Base-by-base conservation (phyloP, 495 filamentous ascomycete genomes). In the Bryoglossum gracile region DNA sequence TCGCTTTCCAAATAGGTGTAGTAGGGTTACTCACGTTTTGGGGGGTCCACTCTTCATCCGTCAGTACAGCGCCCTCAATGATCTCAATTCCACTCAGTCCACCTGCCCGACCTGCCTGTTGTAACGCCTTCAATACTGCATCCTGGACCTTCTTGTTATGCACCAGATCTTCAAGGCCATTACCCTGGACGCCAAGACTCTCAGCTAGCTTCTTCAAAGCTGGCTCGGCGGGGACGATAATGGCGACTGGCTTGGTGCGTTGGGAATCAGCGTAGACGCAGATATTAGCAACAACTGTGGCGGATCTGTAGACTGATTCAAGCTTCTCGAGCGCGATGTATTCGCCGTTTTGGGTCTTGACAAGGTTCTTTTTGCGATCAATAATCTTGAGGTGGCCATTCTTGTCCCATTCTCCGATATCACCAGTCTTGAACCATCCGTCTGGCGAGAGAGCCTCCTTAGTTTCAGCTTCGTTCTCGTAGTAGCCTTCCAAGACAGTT, bases 261-360 rank as follows among this genome's bases (percentile, higher is more conserved):
- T 83, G 75, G 53, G 77, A 56, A 39, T 87, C 86, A 46, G 91
- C 92, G 59, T 94, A 90, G 41, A 95, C 85, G 64, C 92, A 96
- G 65, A 98, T 95, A 68, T 98, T 98, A 59, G 76, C 84, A 18
- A 96, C 89, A 2, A 96, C 77, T 5, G 84, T 75, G 4, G 81
- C 77, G 25, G 89, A 82, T 47, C 92, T 87, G 70, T 98, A 98
- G 52, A 94, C 73, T 3, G 89, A 90, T 71, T 98, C 92, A 43
- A 98, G 86, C 78, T 98, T 98, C 81, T 98, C 92, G 16, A 98
- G 77, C 25, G 92, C 92, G 62, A 98, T 95, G 68, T 98, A 98
- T 72, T 98, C 92, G 60, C 92, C 92, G 62, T 90, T 88, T 47
- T 86, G 73, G 2, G 89, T 98, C 82, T 96, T 96, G 65, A 95